These are phyloP conservation scores for Lichtheimia ornata DNA, from an alignment of 371 early-diverging fungal genomes.

Conservation along the genomic window DNA sequence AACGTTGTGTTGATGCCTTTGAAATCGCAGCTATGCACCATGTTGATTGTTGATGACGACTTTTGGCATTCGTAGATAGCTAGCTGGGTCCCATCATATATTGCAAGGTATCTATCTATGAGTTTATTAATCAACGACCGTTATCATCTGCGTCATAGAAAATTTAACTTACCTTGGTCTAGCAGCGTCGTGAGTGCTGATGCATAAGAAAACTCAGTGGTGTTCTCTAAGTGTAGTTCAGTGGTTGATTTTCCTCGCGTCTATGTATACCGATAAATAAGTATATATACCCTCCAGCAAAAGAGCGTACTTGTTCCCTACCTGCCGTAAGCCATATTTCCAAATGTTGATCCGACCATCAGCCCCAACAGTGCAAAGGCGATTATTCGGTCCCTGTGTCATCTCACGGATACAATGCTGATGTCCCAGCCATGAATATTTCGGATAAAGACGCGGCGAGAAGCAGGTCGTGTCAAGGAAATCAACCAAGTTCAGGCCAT, in stretches of 20 bases:
- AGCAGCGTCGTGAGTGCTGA: conserved; percentile 27
- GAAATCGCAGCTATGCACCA: conserved; percentile 18
- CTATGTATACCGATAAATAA: conserved; percentile 7
- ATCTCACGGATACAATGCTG: conserved; percentile 43
- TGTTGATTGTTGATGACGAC: conserved; percentile 33
- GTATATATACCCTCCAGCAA: background rate
- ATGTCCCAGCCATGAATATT: conserved; percentile 74
- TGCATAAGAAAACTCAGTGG: conserved; percentile 17
- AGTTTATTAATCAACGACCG: background rate
- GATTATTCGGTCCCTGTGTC: conserved; percentile 44
- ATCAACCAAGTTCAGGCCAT: conserved; percentile 75
- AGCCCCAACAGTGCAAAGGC: conserved; percentile 53
- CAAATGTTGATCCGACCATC: conserved; percentile 62
- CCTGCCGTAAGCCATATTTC: conserved; percentile 49
- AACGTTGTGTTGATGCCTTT: conserved; percentile 20
- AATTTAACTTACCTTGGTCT: conserved; percentile 27
- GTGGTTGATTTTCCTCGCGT: conserved; percentile 32
- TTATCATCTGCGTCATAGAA: background rate
- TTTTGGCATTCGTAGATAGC: conserved; percentile 30
- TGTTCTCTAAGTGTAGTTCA: conserved; percentile 31
- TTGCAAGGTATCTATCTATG: conserved; percentile 35
- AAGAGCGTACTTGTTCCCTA: conserved; percentile 6
- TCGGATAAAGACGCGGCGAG: conserved; percentile 57
- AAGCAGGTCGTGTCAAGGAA: conserved; percentile 70
- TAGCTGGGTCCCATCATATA: conserved; percentile 37